Evolutionary conservation across 2,329 filamentous ascomycete genomes (phyloP).

Genomic region (Fusarium papillatum): DNA sequence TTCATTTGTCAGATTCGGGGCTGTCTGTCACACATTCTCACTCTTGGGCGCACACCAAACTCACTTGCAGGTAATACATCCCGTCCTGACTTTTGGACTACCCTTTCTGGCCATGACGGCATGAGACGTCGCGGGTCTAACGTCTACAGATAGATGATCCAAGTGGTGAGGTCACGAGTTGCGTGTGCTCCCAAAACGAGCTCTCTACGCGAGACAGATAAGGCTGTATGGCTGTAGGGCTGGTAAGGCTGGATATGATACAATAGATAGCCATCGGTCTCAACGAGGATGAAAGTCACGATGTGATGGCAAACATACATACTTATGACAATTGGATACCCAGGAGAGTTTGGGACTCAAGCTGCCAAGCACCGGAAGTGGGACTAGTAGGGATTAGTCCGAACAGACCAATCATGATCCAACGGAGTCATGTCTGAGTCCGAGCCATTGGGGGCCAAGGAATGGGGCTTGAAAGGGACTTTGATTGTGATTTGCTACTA

Average conservation of each 20-base stretch:
- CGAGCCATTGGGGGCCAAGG: neutral
- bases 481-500: neutral
- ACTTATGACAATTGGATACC: conserved; percentile 1
- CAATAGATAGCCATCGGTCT: neutral
- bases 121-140: neutral
- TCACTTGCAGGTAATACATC: conserved; percentile 22
- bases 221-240: conserved; percentile 4
- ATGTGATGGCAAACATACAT: neutral
- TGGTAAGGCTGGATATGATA: neutral
- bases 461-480: neutral
- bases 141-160: neutral
- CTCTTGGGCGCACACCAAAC: neutral
- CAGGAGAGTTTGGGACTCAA: neutral
- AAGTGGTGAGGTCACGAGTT: neutral
- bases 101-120: conserved; percentile 8
- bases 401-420: neutral
- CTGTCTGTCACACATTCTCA: neutral
- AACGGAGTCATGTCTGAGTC: neutral
- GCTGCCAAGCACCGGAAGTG: neutral
- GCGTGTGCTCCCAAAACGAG: neutral
- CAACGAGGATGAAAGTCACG: neutral
- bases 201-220: neutral
- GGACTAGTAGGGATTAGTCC: neutral
- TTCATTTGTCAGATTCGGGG: neutral
- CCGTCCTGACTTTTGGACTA: conserved; percentile 6